Percentiles rank a stretch among this genome's conserved stretches.
Evolutionary conservation across 2,329 filamentous ascomycete genomes (phyloP).

Genomic region (Phaeophleospora eucalypticola): DNA sequence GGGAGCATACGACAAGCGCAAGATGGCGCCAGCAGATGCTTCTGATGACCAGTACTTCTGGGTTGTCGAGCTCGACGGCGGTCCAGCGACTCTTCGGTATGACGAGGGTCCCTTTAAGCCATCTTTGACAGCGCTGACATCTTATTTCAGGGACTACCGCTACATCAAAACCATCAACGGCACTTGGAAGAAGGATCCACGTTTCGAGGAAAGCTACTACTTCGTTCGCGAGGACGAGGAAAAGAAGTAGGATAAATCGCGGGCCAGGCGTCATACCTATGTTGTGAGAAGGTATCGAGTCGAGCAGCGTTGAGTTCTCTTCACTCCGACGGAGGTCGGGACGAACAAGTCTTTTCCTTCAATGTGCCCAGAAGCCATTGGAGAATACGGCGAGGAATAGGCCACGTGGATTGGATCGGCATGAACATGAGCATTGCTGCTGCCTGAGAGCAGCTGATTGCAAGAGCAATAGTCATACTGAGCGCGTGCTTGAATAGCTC

Average conservation of each 20-base stretch:
- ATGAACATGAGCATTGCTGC: neutral
- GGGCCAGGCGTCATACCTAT: neutral
- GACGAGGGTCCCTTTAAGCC: conserved; percentile 2
- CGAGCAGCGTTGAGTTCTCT: neutral
- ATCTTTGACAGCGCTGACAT: neutral
- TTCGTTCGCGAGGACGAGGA: conserved; percentile 31
- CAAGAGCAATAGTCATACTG: neutral
- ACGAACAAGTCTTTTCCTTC: conserved; percentile 1
- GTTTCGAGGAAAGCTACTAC: conserved; percentile 32
- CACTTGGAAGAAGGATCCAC: conserved; percentile 33
- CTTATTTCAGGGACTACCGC: conserved; percentile 26
- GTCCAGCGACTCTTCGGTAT: conserved; percentile 29
- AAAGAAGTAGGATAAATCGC: conserved; percentile 9
- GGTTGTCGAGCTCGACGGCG: conserved; percentile 33
- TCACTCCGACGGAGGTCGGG: neutral
- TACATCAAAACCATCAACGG: conserved; percentile 34
- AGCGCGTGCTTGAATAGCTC: neutral
- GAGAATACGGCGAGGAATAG: conserved; percentile 4
- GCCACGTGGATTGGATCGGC: conserved; percentile 1
- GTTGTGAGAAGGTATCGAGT: neutral
- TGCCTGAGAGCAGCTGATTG: conserved; percentile 4
- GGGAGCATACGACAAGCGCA: conserved; percentile 32
- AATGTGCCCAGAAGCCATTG: conserved; percentile 3
- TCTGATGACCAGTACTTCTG: conserved; percentile 34
- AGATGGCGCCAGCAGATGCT: conserved; percentile 31